Base-by-base conservation (phyloP, 257 asterid species). In the Przewalskia tangutica region DNA sequence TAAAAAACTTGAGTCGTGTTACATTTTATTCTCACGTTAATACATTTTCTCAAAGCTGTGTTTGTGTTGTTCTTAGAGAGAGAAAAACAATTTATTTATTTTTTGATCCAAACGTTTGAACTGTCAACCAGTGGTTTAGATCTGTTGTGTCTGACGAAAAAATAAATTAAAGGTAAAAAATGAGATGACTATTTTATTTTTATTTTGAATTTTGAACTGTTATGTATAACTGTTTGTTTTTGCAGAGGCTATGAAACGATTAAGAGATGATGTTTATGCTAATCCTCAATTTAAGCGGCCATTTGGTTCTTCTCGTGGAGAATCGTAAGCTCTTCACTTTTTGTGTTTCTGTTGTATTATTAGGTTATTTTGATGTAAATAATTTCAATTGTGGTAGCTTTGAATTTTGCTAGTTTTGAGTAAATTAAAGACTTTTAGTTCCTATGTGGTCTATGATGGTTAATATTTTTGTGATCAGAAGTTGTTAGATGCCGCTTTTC, bases 301-400 rank as follows among this genome's bases (percentile, higher is more conserved):
- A 40, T 87, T 86, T 53, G 85, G 85, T 55, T 84, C 90, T 46
- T 89, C 93, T 12, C 91, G 90, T 17, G 93, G 87, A 80, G 95
- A 91, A 83, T 81, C 91, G 94, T 91, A 83, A 90, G 91, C 73
- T 80, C 59, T 20, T 84, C 53, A 48, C 58, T 20, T 20, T 27
- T 60, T 59, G 17, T 48, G 48, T 5, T 60, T 54, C 38, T 46
- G 55, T 79, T 81, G 42, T 27, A 51, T 73, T 77, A 0, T 79
- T 27, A 12, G 78, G 13, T 13, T 50, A 34, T 48, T 62, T 44
- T 80, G 8, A 32, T 48, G 77, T 62, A 48, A 59, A 79, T 36
- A 32, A 8, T 11, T 17, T 40, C 36, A 44, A 8, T 58, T 42
- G 2, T 60, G 66, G 11, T 63, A 18, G 82, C 23, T 79, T 53